Evolutionary conservation across 2,329 filamentous ascomycete species (phyloP).

Genomic region (Diaporthe ampelina): DNA sequence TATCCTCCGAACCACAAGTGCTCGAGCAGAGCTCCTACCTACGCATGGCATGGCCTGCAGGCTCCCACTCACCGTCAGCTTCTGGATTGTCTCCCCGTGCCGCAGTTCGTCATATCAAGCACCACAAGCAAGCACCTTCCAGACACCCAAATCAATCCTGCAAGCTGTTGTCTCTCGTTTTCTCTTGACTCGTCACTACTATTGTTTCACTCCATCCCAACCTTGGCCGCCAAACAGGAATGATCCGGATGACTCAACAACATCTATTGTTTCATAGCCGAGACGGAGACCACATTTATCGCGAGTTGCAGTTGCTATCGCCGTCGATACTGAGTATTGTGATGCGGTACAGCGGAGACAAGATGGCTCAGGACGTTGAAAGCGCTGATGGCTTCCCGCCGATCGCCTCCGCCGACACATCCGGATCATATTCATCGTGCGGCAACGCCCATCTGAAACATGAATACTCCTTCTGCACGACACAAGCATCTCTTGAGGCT

Average conservation of each 20-base stretch:
- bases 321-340: constrained; percentile 17
- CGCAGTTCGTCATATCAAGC: constrained; percentile 38
- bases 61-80: constrained; percentile 35
- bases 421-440: constrained; percentile 25
- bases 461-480: constrained; percentile 39
- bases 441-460: constrained; percentile 36
- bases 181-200: constrained; percentile 34
- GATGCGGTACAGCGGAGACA: neutral
- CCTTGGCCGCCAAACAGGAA: constrained; percentile 8
- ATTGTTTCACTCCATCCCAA: constrained; percentile 29
- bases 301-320: neutral
- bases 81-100: constrained; percentile 26
- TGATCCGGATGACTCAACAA: constrained; percentile 35
- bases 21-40: constrained; percentile 9
- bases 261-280: constrained; percentile 40
- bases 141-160: neutral
- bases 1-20: constrained; percentile 19
- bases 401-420: constrained; percentile 10
- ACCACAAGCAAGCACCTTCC: constrained; percentile 38
- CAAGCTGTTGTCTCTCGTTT: constrained; percentile 28
- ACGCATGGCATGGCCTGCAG: constrained; percentile 13
- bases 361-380: constrained; percentile 27
- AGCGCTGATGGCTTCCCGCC: constrained; percentile 10
- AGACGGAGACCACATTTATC: constrained; percentile 34
- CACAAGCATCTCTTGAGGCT: constrained; percentile 32